Conservation (phyloP, 2,329 filamentous ascomycete species). For the Lachnellula suecica region DNA sequence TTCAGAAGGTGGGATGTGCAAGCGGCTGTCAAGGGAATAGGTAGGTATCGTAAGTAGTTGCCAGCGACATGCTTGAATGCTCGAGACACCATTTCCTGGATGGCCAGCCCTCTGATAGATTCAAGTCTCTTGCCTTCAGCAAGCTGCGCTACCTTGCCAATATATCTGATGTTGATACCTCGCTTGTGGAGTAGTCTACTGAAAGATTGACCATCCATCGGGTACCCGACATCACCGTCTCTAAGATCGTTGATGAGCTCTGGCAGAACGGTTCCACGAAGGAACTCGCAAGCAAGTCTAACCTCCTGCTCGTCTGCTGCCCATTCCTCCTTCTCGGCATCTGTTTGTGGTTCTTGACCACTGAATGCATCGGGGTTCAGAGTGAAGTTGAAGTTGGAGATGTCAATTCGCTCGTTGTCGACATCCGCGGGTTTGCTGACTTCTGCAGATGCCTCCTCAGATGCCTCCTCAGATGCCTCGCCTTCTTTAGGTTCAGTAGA, state of each 20-base stretch:
- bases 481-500: conserved; percentile 24
- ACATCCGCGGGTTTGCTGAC: conserved; percentile 26
- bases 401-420: conserved; percentile 68
- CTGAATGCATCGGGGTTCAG: conserved; percentile 96
- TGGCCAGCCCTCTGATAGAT: conserved; percentile 72
- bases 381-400: conserved; percentile 81
- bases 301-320: conserved; percentile 86
- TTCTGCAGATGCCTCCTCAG: conserved; percentile 37
- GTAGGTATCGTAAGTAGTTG: conserved; percentile 75
- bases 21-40: conserved; percentile 74
- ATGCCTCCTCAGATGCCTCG: too few relatives aligned
- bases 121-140: conserved; percentile 70
- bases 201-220: conserved; percentile 95
- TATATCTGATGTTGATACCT: conserved; percentile 93
- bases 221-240: conserved; percentile 93
- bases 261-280: conserved; percentile 78
- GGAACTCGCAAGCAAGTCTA: conserved; percentile 75
- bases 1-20: conserved; percentile 88
- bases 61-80: conserved; percentile 91
- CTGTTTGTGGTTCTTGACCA: conserved; percentile 84
- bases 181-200: conserved; percentile 90
- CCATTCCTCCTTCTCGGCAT: conserved; percentile 84
- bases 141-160: conserved; percentile 78
- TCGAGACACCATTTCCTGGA: conserved; percentile 94
- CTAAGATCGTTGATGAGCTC: conserved; percentile 82